These are phyloP conservation scores for Fusarium piperis DNA, from an alignment of 2,329 filamentous ascomycete species.

Conservation along the genomic window DNA sequence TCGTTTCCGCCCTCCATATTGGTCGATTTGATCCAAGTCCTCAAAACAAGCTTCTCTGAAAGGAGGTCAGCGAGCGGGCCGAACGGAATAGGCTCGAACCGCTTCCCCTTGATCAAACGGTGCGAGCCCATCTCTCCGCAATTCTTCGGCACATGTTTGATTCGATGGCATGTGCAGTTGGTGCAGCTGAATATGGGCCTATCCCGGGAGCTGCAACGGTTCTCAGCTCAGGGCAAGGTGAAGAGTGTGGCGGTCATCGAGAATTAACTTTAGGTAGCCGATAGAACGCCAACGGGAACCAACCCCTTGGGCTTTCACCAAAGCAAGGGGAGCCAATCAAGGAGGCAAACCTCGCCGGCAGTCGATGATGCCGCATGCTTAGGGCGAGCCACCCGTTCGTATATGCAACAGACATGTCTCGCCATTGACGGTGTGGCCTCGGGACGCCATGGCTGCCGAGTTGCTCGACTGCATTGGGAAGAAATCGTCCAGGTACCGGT, in stretches of 20 bases:
- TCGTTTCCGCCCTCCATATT: not conserved
- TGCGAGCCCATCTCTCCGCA: not conserved
- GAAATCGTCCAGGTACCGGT: not conserved
- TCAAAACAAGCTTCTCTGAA: constrained; percentile 1
- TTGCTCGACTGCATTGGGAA: not conserved
- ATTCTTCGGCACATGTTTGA: not conserved
- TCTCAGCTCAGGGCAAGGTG: not conserved
- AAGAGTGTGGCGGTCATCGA: not conserved
- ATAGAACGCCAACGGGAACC: not conserved
- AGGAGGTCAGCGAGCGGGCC: not conserved
- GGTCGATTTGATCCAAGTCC: not conserved
- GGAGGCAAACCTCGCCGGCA: not conserved
- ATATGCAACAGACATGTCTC: constrained; percentile 10
- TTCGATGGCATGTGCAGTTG: not conserved
- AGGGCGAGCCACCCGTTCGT: constrained; percentile 11
- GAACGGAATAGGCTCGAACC: constrained; percentile 2
- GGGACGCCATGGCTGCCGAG: not conserved
- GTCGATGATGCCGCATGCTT: not conserved
- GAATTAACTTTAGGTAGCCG: not conserved
- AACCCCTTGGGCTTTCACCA: not conserved
- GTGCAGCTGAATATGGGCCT: not conserved
- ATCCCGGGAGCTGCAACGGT: not conserved
- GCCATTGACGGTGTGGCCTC: not conserved
- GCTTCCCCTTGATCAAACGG: not conserved
- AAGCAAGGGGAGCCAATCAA: not conserved